Percentiles rank a stretch among this genome's conserved stretches.
phyloP scores from a whole-genome alignment of 768 basidiomycete genomes.

The Macrolepiota fuliginosa region DNA sequence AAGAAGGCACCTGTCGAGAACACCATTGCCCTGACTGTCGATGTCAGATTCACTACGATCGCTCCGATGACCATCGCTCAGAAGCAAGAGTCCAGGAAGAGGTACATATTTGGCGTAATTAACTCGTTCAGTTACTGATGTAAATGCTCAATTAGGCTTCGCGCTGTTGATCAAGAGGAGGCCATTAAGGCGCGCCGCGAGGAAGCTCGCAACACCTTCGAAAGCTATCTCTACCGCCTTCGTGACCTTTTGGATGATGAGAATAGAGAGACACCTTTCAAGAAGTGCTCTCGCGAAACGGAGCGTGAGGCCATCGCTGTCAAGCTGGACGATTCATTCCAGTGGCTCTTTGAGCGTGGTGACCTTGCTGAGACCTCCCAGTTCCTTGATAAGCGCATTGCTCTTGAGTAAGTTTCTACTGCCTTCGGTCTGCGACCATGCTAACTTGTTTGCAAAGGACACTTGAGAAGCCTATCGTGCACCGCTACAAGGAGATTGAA shows the following conservation, averaged over 20 bases:
- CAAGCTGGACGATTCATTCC: slow-evolving; percentile 69
- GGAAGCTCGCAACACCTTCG: slow-evolving; percentile 88
- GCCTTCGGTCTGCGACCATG: not conserved
- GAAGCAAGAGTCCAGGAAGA: slow-evolving; percentile 69
- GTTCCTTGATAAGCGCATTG: slow-evolving; percentile 71
- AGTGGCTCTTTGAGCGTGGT: slow-evolving; percentile 83
- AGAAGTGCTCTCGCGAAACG: slow-evolving; percentile 72
- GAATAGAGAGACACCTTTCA: slow-evolving; percentile 69
- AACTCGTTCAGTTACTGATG: not conserved
- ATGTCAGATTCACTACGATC: slow-evolving; percentile 60
- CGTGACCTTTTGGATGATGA: slow-evolving; percentile 77
- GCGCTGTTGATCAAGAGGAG: slow-evolving; percentile 77
- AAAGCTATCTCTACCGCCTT: slow-evolving; percentile 90
- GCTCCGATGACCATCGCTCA: slow-evolving; percentile 75
- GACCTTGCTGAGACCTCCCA: slow-evolving; percentile 79
- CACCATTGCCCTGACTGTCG: slow-evolving; percentile 67
- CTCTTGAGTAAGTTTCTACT: slow-evolving; percentile 69
- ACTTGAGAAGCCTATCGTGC: slow-evolving; percentile 78
- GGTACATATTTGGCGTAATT: slow-evolving; percentile 42
- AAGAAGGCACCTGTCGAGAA: slow-evolving; percentile 45
- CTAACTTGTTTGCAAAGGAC: slow-evolving; percentile 37
- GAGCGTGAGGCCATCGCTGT: slow-evolving; percentile 70
- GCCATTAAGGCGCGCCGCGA: slow-evolving; percentile 73
- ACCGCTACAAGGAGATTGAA: slow-evolving; percentile 87
- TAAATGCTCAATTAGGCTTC: slow-evolving; percentile 49